A percentile compares a stretch with the other conserved stretches of the same genome.
Conservation (phyloP, 2,329 filamentous ascomycete genomes). For the Nakataea oryzae region DNA sequence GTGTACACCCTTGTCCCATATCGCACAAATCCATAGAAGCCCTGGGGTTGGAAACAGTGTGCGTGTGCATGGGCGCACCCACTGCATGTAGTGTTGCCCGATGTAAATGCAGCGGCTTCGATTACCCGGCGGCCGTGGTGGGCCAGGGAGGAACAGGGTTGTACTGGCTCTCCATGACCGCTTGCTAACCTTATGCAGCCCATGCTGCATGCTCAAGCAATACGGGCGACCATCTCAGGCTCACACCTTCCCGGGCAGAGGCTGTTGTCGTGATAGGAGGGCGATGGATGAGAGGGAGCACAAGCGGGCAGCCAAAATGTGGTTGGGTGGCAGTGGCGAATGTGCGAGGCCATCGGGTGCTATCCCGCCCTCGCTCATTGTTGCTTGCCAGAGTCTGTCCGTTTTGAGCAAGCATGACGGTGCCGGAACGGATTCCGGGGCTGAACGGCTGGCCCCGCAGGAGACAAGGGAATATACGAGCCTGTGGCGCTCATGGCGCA, state of each 20-base stretch:
- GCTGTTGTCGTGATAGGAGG: neutral
- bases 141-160: too few species aligned
- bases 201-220: neutral
- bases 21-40: too few species aligned
- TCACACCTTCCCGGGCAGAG: neutral
- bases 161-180: neutral
- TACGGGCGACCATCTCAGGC: neutral
- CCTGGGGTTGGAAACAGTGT: too few species aligned
- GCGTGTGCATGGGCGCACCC: neutral
- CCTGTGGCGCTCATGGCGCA: neutral
- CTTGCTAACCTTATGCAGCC: neutral
- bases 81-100: neutral
- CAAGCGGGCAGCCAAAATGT: neutral
- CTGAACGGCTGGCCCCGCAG: neutral
- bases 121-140: neutral
- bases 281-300: neutral
- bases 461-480: neutral
- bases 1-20: too few species aligned
- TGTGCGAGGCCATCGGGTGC: neutral
- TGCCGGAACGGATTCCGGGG: neutral
- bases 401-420: neutral
- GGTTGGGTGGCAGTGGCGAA: neutral
- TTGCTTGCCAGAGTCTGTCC: neutral
- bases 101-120: neutral
- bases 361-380: neutral